Evolutionary conservation across 164 flowering plant genomes (phyloP), one percentile per base, ranked within the genome.

Genomic region (Chloranthus sessilifolius): DNA sequence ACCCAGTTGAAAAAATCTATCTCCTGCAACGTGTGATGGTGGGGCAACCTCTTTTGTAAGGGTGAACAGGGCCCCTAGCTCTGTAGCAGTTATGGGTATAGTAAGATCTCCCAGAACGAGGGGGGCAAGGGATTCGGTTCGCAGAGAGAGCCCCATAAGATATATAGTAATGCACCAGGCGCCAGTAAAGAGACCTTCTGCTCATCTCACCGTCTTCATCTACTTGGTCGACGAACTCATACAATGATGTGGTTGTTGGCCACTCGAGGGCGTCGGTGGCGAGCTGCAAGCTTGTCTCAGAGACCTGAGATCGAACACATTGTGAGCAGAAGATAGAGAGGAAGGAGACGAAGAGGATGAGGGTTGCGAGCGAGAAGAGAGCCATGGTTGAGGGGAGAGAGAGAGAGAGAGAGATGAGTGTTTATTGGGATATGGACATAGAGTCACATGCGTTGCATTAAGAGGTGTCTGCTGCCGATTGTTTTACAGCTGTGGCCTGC

Each of bases 61-160:
- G 92, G 27, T 73, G 62, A 17, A 53, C 83, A 5, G 85, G 85
- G 11, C 74, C 76, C 7, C 68, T 60, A n/a, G 77, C 72, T 17
- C 33, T 59, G 75, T 53, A 74, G 47, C 96, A 87, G 66, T 84
- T 75, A 61, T 71, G 87, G n/a, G 80, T 75, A 63, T 87, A 83
- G 58, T 87, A 87, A 14, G 95, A 83, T 50, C 91, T 68, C 1
- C 95, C 95, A 0, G 95, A 83, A 45, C 91, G 72, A 7, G 89
- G 85, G 3, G 89, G 89, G 56, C 95, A 87, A 0, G 89, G 88
- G 58, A 87, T 68, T 20, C 87, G 58, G 56, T 87, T 82, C 0
- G 92, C 92, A 4, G 84, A 66, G 4, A 83, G 73, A 4, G 92
- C 89, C 1, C 89, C 87, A 45, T 87, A 87, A 8, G 89, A 83